Conservation (phyloP, 208 protist species). For the Leptomonas seymouri region DNA sequence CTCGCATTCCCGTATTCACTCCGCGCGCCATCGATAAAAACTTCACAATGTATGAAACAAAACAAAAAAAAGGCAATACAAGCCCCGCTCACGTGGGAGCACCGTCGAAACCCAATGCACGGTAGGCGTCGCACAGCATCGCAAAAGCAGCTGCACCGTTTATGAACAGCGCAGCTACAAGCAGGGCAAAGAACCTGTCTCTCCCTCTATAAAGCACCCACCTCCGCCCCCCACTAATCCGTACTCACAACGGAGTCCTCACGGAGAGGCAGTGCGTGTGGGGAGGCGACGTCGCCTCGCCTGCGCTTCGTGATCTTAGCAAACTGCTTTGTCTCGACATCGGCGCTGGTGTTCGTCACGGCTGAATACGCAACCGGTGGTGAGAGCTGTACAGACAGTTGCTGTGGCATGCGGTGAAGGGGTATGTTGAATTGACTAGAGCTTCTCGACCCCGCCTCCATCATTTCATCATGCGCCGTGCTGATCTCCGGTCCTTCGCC, state of each 20-base stretch:
- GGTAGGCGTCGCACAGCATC: too few species aligned
- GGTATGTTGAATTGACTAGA: not conserved
- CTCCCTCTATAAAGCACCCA: too few species aligned
- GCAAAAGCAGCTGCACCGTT: too few species aligned
- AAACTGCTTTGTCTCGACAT: not conserved
- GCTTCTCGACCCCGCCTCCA: slow-evolving; percentile 1
- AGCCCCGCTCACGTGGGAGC: too few species aligned
- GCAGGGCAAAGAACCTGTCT: too few species aligned
- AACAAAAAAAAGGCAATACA: too few species aligned
- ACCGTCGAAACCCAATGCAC: too few species aligned
- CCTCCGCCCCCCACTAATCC: too few species aligned
- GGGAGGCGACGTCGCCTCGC: not conserved
- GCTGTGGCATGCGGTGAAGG: slow-evolving; percentile 8
- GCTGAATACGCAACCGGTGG: not conserved
- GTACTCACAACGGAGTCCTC: not conserved
- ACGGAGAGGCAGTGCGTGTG: not conserved
- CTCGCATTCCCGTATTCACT: too few species aligned
- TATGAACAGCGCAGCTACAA: too few species aligned
- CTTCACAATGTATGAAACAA: too few species aligned
- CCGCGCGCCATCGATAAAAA: too few species aligned
- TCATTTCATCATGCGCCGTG: not conserved
- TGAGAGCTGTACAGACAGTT: not conserved
- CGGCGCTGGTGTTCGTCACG: not conserved
- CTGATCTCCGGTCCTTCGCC: not conserved
- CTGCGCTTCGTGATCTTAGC: slow-evolving; percentile 13